These are phyloP conservation scores for Aspergillus mulundensis DNA, from an alignment of 495 filamentous ascomycete genomes.

Conservation along the genomic window DNA sequence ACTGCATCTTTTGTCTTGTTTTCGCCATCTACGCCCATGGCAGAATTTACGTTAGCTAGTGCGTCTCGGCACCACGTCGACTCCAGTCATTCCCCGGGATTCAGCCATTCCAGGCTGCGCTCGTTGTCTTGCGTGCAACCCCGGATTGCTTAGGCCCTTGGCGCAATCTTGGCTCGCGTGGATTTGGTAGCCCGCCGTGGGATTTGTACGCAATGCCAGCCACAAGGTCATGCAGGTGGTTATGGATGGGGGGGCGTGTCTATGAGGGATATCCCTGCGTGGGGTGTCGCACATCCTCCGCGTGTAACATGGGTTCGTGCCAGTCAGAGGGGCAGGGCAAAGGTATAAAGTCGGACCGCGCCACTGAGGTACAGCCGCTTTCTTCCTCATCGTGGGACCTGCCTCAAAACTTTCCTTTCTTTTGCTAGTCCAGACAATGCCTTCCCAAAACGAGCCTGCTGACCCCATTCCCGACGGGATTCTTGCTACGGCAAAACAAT, in stretches of 20 bases:
- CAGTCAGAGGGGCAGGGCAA: not conserved
- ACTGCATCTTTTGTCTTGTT: constrained; percentile 1
- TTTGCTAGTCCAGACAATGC: constrained; percentile 9
- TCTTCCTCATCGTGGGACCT: not conserved
- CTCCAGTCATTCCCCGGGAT: not conserved
- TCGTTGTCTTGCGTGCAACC: constrained; percentile 11
- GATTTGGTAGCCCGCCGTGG: constrained; percentile 17
- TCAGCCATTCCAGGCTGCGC: not conserved
- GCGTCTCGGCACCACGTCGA: constrained; percentile 6
- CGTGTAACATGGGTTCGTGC: not conserved
- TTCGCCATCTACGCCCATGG: not conserved
- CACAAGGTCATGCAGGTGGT: not conserved
- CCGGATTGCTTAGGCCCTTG: constrained; percentile 20
- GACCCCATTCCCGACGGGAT: constrained; percentile 58
- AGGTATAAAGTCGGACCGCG: constrained; percentile 1
- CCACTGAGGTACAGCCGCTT: not conserved
- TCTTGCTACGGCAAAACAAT: constrained; percentile 54
- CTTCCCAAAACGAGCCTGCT: constrained; percentile 43
- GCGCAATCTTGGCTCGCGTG: constrained; percentile 17
- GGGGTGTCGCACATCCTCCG: constrained; percentile 6
- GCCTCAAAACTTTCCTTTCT: not conserved
- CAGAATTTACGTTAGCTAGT: not conserved
- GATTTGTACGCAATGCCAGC: constrained; percentile 3
- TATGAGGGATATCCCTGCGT: not conserved
- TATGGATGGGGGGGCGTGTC: not conserved